phyloP scores from a whole-genome alignment of 2,329 filamentous ascomycete genomes.

The Ceratocystis papillata region DNA sequence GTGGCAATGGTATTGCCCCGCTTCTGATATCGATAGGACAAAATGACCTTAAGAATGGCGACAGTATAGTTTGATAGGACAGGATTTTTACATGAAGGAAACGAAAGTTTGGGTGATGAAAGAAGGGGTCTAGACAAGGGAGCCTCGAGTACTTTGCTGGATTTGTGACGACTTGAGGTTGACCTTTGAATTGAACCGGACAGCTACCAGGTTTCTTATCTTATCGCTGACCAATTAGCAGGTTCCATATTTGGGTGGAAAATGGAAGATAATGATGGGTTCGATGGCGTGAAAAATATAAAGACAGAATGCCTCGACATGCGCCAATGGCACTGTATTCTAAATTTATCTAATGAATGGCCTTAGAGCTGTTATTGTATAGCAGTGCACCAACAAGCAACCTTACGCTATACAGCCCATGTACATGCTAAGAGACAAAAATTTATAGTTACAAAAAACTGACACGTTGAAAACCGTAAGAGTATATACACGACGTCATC shows the following conservation, averaged over 20 bases:
- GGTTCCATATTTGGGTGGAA: background rate
- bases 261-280: background rate
- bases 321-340: too few relatives aligned
- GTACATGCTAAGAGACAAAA: background rate
- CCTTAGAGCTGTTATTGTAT: background rate
- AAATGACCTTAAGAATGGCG: background rate
- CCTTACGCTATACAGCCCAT: too few relatives aligned
- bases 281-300: too few relatives aligned
- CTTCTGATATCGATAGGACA: background rate
- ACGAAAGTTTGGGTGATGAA: too few relatives aligned
- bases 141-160: background rate
- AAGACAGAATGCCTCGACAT: too few relatives aligned
- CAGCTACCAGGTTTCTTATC: slow-evolving; percentile 4
- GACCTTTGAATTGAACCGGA: background rate
- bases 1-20: background rate
- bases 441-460: background rate
- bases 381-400: background rate
- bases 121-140: too few relatives aligned
- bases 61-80: background rate
- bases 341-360: background rate
- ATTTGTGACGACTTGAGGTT: background rate
- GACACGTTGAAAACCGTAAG: background rate
- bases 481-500: background rate
- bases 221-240: slow-evolving; percentile 13
- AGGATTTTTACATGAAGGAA: too few relatives aligned